Evolutionary conservation across 257 asterid species (phyloP).

Genomic region (Solanum piurae): DNA sequence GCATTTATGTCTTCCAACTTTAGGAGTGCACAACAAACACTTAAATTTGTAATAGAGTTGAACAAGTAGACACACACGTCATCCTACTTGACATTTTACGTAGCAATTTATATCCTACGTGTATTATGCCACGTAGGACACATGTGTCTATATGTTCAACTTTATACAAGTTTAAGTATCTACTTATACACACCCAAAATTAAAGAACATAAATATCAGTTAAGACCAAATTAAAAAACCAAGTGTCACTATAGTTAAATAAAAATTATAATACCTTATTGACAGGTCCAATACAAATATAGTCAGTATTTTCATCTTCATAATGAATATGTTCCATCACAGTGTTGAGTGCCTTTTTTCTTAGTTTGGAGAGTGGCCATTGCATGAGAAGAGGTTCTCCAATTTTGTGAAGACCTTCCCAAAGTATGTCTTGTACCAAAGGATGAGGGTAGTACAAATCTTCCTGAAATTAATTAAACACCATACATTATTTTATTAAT

Average conservation of each 20-base stretch:
- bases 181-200: too few relatives aligned
- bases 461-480: constrained; percentile 33
- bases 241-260: background rate
- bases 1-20: too few relatives aligned
- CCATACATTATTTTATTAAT: background rate
- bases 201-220: too few relatives aligned
- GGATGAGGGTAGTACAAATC: constrained; percentile 73
- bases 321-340: constrained; percentile 39
- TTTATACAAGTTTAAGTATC: too few relatives aligned
- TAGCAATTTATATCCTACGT: accelerated
- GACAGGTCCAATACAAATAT: constrained; percentile 57
- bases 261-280: constrained; percentile 28
- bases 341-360: constrained; percentile 31
- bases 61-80: too few relatives aligned
- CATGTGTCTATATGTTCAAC: accelerated
- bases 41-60: too few relatives aligned
- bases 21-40: too few relatives aligned
- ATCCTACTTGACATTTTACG: too few relatives aligned
- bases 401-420: constrained; percentile 45
- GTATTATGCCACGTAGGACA: too few relatives aligned
- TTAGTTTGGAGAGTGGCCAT: constrained; percentile 58
- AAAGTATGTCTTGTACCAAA: constrained; percentile 41
- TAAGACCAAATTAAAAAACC: too few relatives aligned
- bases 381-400: constrained; percentile 47
- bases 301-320: constrained; percentile 48